These are phyloP conservation scores for Solanum chacoense DNA, from an alignment of 305 asterid genomes.

Conservation along the genomic window DNA sequence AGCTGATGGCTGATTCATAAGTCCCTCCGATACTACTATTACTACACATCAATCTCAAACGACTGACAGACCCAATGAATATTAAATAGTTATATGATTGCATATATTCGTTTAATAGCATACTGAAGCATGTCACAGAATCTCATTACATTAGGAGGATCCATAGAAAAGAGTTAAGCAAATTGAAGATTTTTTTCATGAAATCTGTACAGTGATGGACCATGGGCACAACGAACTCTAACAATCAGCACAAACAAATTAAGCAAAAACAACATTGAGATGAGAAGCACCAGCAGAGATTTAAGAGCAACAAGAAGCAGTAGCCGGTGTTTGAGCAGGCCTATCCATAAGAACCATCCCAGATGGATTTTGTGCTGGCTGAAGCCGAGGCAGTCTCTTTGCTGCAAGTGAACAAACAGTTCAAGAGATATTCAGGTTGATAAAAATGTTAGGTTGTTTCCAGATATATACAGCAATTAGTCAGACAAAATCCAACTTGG, in stretches of 20 bases:
- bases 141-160: not conserved
- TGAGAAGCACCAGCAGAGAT: not conserved
- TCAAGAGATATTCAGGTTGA: not conserved
- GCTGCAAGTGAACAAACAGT: conserved; percentile 35
- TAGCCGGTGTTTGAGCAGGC: conserved; percentile 40
- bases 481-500: not conserved
- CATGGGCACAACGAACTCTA: not conserved
- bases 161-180: not conserved
- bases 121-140: not conserved
- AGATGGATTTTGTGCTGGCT: conserved; percentile 62
- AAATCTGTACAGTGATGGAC: not conserved
- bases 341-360: conserved; percentile 81
- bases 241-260: not conserved
- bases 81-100: not conserved
- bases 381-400: conserved; percentile 70
- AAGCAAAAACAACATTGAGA: not conserved
- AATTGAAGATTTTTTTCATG: not conserved
- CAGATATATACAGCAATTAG: not conserved
- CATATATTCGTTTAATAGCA: not conserved
- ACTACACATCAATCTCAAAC: not conserved
- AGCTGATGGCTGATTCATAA: not conserved
- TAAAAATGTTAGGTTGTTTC: not conserved
- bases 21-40: not conserved
- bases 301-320: conserved; percentile 58
- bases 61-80: not conserved